These are phyloP conservation scores for Starmerella asiatica DNA, from an alignment of 805 yeast genomes.

Conservation along the genomic window DNA sequence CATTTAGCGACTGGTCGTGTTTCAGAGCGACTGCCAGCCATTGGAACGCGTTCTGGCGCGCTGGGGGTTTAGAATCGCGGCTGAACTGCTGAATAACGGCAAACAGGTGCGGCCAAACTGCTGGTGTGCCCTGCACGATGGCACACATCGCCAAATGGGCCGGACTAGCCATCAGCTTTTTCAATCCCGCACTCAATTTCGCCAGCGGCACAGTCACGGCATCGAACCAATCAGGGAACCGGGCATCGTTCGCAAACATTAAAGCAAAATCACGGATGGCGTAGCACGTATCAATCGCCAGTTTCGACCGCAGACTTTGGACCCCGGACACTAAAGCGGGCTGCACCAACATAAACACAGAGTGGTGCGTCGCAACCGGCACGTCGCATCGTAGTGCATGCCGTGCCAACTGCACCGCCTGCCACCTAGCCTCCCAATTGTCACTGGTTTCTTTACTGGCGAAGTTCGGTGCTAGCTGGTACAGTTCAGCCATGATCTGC, in stretches of 20 bases:
- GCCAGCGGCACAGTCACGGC: constrained; percentile 36
- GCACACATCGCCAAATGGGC: constrained; percentile 33
- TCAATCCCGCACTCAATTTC: constrained; percentile 46
- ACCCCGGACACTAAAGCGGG: constrained; percentile 57
- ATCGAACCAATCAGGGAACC: constrained; percentile 32
- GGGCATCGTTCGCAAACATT: constrained; percentile 17
- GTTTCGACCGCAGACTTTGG: constrained; percentile 68
- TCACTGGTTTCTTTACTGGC: constrained; percentile 70
- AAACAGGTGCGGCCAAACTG: constrained; percentile 7
- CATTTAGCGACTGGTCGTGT: background rate
- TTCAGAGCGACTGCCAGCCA: constrained; percentile 49
- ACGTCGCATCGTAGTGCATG: constrained; percentile 42
- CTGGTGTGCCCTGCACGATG: constrained; percentile 34
- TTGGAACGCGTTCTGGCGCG: constrained; percentile 52
- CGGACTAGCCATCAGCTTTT: constrained; percentile 47
- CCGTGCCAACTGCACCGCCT: constrained; percentile 43
- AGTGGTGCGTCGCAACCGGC: constrained; percentile 38
- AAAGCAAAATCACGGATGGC: constrained; percentile 47
- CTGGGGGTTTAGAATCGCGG: constrained; percentile 56
- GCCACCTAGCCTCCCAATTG: constrained; percentile 72
- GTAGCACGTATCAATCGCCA: constrained; percentile 63
- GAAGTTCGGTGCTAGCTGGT: constrained; percentile 30
- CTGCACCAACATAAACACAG: constrained; percentile 32
- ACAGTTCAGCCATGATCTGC: constrained; percentile 24
- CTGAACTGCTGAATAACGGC: constrained; percentile 31